A percentile compares a stretch with the other conserved stretches of the same genome.
Evolutionary conservation across 1,284 basidiomycete genomes (phyloP).

Genomic region (Thecaphora frezii): DNA sequence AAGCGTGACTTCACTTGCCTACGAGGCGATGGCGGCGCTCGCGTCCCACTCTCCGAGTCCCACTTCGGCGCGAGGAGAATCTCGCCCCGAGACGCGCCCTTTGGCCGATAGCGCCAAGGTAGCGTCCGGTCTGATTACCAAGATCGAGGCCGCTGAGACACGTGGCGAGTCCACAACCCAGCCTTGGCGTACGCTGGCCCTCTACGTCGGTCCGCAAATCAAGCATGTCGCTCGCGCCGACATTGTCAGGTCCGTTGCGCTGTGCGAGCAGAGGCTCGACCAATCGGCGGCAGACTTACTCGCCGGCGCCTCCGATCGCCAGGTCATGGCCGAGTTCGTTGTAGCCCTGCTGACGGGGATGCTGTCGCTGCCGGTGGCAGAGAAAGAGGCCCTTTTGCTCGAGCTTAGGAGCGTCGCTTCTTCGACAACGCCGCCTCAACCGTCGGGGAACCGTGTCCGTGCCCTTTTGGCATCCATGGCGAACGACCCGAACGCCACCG

Average conservation of each 20-base stretch:
- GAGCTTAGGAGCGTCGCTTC: background rate
- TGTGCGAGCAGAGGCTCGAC: background rate
- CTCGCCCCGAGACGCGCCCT: too few relatives aligned
- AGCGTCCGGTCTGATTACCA: background rate
- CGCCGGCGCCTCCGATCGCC: too few relatives aligned
- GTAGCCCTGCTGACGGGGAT: background rate
- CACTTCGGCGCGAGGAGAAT: too few relatives aligned
- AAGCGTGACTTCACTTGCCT: conserved; percentile 9
- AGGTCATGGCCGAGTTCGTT: background rate
- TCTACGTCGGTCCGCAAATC: background rate
- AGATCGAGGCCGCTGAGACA: background rate
- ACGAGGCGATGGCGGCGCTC: conserved; percentile 2
- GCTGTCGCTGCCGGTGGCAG: background rate
- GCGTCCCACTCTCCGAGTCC: background rate
- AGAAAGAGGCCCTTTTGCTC: background rate
- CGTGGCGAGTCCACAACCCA: background rate
- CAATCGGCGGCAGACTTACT: too few relatives aligned
- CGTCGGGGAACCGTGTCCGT: too few relatives aligned
- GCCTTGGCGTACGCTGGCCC: background rate
- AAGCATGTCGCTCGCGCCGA: background rate
- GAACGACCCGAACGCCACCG: too few relatives aligned
- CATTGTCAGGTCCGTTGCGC: background rate
- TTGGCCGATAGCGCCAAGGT: background rate
- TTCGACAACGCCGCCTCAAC: too few relatives aligned
- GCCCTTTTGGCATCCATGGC: too few relatives aligned